Percentiles rank a stretch among this genome's conserved stretches.
phyloP scores from a whole-genome alignment of 371 early-diverging fungal species.

The Lichtheimia hyalospora region DNA sequence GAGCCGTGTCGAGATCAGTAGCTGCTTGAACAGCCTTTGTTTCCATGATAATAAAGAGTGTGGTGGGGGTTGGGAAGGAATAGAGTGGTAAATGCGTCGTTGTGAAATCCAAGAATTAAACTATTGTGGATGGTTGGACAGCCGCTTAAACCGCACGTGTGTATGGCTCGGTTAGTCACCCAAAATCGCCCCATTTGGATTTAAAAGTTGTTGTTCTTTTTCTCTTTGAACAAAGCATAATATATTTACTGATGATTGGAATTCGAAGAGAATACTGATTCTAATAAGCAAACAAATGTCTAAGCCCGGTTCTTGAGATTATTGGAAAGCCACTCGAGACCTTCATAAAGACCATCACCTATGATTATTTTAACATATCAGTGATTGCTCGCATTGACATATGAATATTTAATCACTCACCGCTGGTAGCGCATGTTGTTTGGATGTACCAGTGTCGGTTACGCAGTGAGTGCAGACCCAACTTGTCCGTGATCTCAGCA shows the following conservation, averaged over 20 bases:
- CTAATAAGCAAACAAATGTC: constrained; percentile 2
- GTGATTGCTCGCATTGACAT: too few relatives aligned
- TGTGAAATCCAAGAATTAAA: too few relatives aligned
- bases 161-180: background rate
- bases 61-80: background rate
- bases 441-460: constrained; percentile 93
- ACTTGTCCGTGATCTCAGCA: constrained; percentile 90
- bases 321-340: constrained; percentile 75
- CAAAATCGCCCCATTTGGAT: constrained; percentile 1
- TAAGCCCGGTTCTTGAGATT: constrained; percentile 49
- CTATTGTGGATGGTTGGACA: too few relatives aligned
- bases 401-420: constrained; percentile 35
- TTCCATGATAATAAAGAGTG: constrained; percentile 1
- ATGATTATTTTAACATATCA: background rate
- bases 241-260: too few relatives aligned
- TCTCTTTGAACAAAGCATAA: too few relatives aligned
- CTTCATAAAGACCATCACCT: constrained; percentile 95
- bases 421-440: constrained; percentile 91
- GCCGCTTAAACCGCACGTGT: too few relatives aligned
- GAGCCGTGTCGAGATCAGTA: constrained; percentile 54
- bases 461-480: constrained; percentile 85
- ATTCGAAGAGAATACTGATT: too few relatives aligned
- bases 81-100: too few relatives aligned
- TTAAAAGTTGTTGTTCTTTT: background rate
- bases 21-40: constrained; percentile 11